Conservation (phyloP, 768 basidiomycete species). For the Suillus variegatus region DNA sequence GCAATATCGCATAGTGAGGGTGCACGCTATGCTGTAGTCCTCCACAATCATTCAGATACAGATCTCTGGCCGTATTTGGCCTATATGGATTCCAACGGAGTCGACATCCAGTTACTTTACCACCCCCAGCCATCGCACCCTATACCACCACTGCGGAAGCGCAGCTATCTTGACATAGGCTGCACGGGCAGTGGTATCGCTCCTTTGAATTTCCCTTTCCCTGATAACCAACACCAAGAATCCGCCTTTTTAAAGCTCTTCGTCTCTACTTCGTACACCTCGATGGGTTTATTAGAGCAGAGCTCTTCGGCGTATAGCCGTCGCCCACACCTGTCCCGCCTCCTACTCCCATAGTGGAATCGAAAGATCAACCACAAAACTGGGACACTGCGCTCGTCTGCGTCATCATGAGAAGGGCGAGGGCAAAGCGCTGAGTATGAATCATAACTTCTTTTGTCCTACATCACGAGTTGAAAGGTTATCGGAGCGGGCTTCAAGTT, state of each 20-base stretch:
- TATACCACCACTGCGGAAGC: conserved; percentile 46
- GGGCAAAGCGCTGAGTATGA: background rate
- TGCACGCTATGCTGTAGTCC: conserved; percentile 47
- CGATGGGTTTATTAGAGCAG: conserved; percentile 53
- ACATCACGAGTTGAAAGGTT: background rate
- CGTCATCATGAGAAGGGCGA: background rate
- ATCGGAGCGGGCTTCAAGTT: background rate
- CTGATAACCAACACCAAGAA: conserved; percentile 38
- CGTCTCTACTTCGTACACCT: conserved; percentile 51
- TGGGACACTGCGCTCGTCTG: conserved; percentile 32
- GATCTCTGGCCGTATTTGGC: conserved; percentile 66
- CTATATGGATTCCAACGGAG: conserved; percentile 59
- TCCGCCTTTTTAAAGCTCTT: conserved; percentile 61
- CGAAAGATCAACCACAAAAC: conserved; percentile 22
- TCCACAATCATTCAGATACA: conserved; percentile 50
- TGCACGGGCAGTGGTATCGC: conserved; percentile 39
- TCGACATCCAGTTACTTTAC: conserved; percentile 57
- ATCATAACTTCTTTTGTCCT: background rate
- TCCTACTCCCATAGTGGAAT: background rate
- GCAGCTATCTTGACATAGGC: conserved; percentile 41
- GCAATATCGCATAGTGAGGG: conserved; percentile 44
- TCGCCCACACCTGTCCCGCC: conserved; percentile 19
- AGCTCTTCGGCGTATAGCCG: conserved; percentile 19
- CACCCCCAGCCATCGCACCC: conserved; percentile 42
- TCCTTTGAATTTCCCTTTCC: conserved; percentile 46